Evolutionary conservation across 2,329 filamentous ascomycete genomes (phyloP), one percentile per base, ranked within the genome.

Genomic region (Aspergillus pseudoviridinutans): DNA sequence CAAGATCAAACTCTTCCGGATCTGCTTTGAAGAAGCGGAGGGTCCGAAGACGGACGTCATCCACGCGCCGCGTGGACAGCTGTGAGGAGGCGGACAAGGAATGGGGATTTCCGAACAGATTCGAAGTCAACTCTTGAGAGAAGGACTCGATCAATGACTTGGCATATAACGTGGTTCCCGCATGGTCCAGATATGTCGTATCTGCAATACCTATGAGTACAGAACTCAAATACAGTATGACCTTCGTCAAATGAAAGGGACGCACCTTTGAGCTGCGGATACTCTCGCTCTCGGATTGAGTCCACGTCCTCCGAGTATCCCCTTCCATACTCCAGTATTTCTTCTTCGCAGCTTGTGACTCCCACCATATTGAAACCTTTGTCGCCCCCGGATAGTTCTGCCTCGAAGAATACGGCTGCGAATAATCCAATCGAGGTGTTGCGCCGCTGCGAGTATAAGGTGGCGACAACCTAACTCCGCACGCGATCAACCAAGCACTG

Each of bases 81-180:
- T 94, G 91, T 0, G 93, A 96, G 2, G 92, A 88, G 14, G 82
- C 78, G 1, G 92, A 96, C 51, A 86, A 88, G 0, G 93, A 97
- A 74, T 97, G 93, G 0, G 93, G 93, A 61, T 97, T 97, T 41
- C 92, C 93, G 64, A 92, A 92, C 0, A 97, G 79, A 65, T 87
- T 89, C 3, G 83, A 79, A 27, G 87, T 87, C 82, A 97, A 88
- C 58, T 94, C 90, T n/a, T 77, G 73, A 8, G 90, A 85, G 74
- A 96, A 96, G 25, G 78, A 80, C 63, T 93, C 88, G 73, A 97
- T 87, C 25, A 94, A 76, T 29, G 90, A 92, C 72, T 89, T 93
- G 46, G 91, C 80, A 69, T 89, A 91, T 1, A 89, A 79, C 0
- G 92, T 93, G n/a, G 91, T 90, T n/a, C 92, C 93, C 0, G 92